Evolutionary conservation across 441 rosid species (phyloP).

Genomic region (Pelargonium myrrhifolium): DNA sequence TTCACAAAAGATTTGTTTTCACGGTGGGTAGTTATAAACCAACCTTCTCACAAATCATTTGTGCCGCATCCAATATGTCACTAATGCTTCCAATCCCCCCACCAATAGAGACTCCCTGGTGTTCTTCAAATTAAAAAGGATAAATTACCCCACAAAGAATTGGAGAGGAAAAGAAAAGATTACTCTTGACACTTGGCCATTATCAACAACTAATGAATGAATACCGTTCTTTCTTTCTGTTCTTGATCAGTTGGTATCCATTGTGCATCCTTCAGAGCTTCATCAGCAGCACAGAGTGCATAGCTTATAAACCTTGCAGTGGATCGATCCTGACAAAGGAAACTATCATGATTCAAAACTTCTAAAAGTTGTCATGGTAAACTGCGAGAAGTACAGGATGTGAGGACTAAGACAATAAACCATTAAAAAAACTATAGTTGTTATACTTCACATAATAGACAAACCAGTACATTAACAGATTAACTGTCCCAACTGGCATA

Average conservation of each 20-base stretch:
- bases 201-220: conserved; percentile 8
- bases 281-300: conserved; percentile 87
- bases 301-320: conserved; percentile 75
- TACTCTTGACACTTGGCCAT: background rate
- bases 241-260: conserved; percentile 66
- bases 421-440: background rate
- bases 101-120: conserved; percentile 90
- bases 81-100: conserved; percentile 89
- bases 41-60: conserved; percentile 84
- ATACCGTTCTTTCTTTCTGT: conserved; percentile 75
- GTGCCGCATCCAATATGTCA: conserved; percentile 79
- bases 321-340: conserved; percentile 50
- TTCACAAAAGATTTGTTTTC: background rate
- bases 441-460: background rate
- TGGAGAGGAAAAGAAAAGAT: conserved; percentile 5
- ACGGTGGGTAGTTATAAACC: conserved; percentile 14
- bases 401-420: background rate
- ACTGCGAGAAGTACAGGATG: conserved; percentile 3
- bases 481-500: too few relatives aligned
- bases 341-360: conserved; percentile 3
- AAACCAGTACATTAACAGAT: too few relatives aligned
- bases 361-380: conserved; percentile 3
- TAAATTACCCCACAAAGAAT: background rate
- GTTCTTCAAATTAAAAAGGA: conserved; percentile 28
- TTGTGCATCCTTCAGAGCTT: conserved; percentile 75